Base-by-base conservation (phyloP, 192 early-diverging fungal species). In the Irineochytrium annulatum region DNA sequence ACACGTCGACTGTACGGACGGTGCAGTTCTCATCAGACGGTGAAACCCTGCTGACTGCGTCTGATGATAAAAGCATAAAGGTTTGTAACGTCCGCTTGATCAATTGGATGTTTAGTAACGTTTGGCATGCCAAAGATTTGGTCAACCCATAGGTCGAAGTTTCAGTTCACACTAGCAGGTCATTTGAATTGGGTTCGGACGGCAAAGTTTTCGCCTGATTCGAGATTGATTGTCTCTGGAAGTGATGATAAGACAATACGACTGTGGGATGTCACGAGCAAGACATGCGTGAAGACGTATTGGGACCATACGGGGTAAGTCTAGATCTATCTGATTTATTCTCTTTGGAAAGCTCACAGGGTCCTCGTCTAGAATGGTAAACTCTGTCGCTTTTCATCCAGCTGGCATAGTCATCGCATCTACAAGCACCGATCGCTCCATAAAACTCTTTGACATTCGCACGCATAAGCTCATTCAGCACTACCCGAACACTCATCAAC, bases 111-210 rank as follows among this genome's bases (percentile, higher is more conserved):
- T n/a, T 43, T 6, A 16, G 4, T 39, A 39, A 22, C 11, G 6
- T 6, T 55, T 46, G 57, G 30, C 11, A 59, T n/a, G n/a, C n/a
- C 13, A 27, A 35, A 81, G 78, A 26, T 83, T 2, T 84, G 82
- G 82, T 79, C 78, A 11, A 72, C 71, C 0, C 67, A 80, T 30
- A 60, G 77, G 5, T 74, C 81, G 33, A 82, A 82, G 46, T 84
- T 84, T 55, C 76, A 73, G 54, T 74, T 59, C 57, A 78, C 82
- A 0, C 63, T 84, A n/a, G 57, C 78, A 11, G 81, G 81, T 0
- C 82, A 84, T 57, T 43, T 81, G 59, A 84, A 84, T 59, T 84
- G 82, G 82, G 82, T 84, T 13, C 60, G 81, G 31, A 68, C 75
- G 8, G 82, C 78, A 0, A 27, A 43, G 11, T 84, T 81, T 57